Evolutionary conservation across 495 filamentous ascomycete genomes (phyloP), one percentile per base, ranked within the genome.

Genomic region (Rhypophila decipiens): DNA sequence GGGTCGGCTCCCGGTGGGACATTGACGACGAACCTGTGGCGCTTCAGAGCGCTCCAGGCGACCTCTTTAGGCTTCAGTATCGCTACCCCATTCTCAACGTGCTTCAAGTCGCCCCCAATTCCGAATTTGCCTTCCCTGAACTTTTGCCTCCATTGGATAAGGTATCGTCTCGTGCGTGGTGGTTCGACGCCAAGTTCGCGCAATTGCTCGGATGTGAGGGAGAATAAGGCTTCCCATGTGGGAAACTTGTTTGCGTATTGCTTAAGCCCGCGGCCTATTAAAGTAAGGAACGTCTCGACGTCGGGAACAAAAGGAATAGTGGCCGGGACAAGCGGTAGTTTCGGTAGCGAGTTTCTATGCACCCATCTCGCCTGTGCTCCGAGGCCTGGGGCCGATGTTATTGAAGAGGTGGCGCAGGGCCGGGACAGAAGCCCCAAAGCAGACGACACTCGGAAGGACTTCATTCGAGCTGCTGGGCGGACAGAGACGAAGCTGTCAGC

Each of bases 221-320:
- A 74, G 73, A 98, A 98, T 19, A 98, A 77, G 7, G 85, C 77
- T 20, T 90, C 86, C 93, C 93, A 98, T 23, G 83, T 83, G 4
- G 84, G 79, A 51, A 98, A 84, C 62, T 97, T 88, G 59, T 81
- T 68, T 10, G 83, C 79, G 66, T 96, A 87, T 53, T 86, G 78
- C 42, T 75, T 78, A 54, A 95, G 79, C 53, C 81, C 80, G 48
- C 93, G 93, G 59, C 93, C 93, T 69, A 98, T 98, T 24, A 95
- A 67, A 5, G 77, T 86, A 48, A 98, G 86, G 71, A 98, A 97
- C 41, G 90, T 96, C 47, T 75, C 48, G 44, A 86, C 78, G 59
- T 98, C 85, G 10, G 93, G 93, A 40, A 96, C 82, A 58, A 91
- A 88, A 10, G 86, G 83, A 8, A 84, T 96, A 4, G 88, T 81